Evolutionary conservation across 2,329 filamentous ascomycete species (phyloP), one percentile per base, ranked within the genome.

Genomic region (Aureobasidium pullulans): DNA sequence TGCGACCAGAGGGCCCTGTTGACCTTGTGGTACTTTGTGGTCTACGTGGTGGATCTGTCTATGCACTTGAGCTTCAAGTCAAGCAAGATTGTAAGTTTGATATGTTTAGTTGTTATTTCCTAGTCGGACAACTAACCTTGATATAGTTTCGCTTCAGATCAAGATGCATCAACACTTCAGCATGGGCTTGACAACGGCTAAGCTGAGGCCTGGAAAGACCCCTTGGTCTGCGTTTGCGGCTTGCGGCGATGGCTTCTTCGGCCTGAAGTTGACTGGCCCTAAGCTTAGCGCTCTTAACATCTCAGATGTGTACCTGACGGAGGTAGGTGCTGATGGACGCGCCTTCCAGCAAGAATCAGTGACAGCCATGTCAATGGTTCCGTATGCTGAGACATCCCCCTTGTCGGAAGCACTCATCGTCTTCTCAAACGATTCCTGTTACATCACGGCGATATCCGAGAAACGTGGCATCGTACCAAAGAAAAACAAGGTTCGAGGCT

Each of bases 361-460:
- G 29, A 49, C 39, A 6, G 57, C 57, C 11, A 44, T 59, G 29
- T 43, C 47, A n/a, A 32, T 59, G 39, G 40, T 59, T 6, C 57
- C 57, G 9, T 37, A 57, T 23, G 3, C 10, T 39, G 54, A 57
- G 8, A 31, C 23, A 19, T 57, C 54, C 4, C 13, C 19, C 34
- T 10, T 57, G 6, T 47, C 54, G 3, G 23, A 39, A 2, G 54
- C 54, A 2, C 43, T 57, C 19, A 2, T 57, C 8, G 23, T 48
- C 9, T 13, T 57, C 15, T 47, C 54, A n/a, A 37, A 29, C 37
- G 72, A 74, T 10, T 72, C 77, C 29, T 71, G 82, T 60, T 69
- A 80, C 11, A 75, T 78, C 52, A 77, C 78, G 29, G 76, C 75
- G 40, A 63, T 82, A 34, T 75, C 78, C 50, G 69, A 69, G 40